phyloP scores from a whole-genome alignment of 225 moss, liverwort and hornwort genomes.

The Physcomitrium patens region DNA sequence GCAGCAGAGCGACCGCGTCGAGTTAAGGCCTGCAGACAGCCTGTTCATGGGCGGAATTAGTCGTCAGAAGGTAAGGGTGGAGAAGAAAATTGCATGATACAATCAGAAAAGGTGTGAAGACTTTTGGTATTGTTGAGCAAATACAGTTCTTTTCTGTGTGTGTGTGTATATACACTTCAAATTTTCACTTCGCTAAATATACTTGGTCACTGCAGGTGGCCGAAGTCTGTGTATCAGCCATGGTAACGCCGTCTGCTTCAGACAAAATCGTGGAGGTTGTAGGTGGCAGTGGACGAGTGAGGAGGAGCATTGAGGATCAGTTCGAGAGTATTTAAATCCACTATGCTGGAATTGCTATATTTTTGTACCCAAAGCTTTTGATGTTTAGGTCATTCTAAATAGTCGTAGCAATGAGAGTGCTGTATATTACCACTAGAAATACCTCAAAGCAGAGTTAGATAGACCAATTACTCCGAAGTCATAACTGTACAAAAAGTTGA shows the following conservation, averaged over 20 bases:
- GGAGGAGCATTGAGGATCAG: slow-evolving; percentile 54
- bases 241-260: slow-evolving; percentile 75
- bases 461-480: slow-evolving; percentile 11
- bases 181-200: not conserved
- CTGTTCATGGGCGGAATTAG: slow-evolving; percentile 77
- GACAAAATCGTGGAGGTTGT: slow-evolving; percentile 79
- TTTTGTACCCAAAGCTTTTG: slow-evolving; percentile 29
- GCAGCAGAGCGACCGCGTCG: slow-evolving; percentile 27
- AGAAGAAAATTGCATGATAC: not conserved
- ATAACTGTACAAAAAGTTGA: slow-evolving; percentile 12
- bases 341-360: not conserved
- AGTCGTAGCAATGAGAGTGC: slow-evolving; percentile 15
- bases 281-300: slow-evolving; percentile 57
- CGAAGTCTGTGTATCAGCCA: slow-evolving; percentile 68
- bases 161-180: no score
- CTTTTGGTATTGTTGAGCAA: not conserved
- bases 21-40: slow-evolving; percentile 78
- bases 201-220: slow-evolving; percentile 62
- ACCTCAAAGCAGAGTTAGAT: slow-evolving; percentile 25
- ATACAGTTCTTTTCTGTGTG: not conserved
- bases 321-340: slow-evolving; percentile 47
- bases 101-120: not conserved
- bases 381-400: slow-evolving; percentile 7
- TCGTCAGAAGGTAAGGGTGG: slow-evolving; percentile 64
- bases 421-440: slow-evolving; percentile 29